phyloP scores from a whole-genome alignment of 306 rosid species.

The cucumber (Cucumis sativus) region DNA sequence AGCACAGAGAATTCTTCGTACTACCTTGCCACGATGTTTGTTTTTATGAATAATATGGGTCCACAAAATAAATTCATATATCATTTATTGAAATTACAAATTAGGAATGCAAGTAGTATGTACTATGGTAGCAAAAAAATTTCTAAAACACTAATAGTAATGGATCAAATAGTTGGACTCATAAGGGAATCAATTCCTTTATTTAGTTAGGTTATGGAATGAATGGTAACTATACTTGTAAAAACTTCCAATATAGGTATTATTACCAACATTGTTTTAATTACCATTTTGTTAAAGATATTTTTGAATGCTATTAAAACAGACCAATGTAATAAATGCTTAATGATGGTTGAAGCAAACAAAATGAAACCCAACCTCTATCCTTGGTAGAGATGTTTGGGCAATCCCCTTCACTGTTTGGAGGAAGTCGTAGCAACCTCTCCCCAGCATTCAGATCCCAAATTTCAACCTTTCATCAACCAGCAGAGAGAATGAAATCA shows the following conservation, averaged over 20 bases:
- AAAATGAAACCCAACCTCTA: constrained; percentile 28
- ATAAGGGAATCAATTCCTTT: neutral
- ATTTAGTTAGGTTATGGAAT: neutral
- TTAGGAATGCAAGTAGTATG: too few species aligned
- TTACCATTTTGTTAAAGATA: neutral
- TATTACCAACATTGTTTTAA: neutral
- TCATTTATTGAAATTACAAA: too few species aligned
- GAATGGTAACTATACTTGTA: neutral
- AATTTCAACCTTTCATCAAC: constrained; percentile 59
- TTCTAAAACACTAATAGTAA: neutral
- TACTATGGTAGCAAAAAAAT: too few species aligned
- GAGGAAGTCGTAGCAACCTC: constrained; percentile 43
- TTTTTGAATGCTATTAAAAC: neutral
- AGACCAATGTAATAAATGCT: neutral
- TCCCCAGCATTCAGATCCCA: constrained; percentile 84
- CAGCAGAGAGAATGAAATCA: constrained; percentile 13
- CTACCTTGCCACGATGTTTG: too few species aligned
- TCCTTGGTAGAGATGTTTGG: constrained; percentile 29
- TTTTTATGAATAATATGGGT: too few species aligned
- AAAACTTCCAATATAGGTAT: neutral
- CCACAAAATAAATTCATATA: too few species aligned
- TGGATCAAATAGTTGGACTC: neutral
- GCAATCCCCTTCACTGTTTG: constrained; percentile 24
- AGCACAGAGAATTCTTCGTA: too few species aligned
- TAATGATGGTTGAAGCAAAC: neutral